These are phyloP conservation scores for Rubia balearica DNA, from an alignment of 305 asterid species.

Conservation along the genomic window DNA sequence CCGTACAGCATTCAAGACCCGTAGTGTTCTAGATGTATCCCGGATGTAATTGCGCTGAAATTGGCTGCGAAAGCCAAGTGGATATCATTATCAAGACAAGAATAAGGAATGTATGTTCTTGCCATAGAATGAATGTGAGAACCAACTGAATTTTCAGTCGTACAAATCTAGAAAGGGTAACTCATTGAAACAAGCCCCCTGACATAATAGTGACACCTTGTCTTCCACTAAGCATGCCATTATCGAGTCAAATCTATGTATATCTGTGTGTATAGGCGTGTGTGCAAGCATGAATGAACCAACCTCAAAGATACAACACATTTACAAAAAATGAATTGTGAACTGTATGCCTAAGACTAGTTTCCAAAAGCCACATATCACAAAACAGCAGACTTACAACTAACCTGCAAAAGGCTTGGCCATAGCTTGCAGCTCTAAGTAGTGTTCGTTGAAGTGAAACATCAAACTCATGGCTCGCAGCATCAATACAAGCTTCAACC, in stretches of 20 bases:
- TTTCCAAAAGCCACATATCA: not conserved
- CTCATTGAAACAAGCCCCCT: not conserved
- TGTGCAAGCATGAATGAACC: not conserved
- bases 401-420: constrained; percentile 97
- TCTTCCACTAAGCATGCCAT: not conserved
- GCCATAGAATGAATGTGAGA: constrained; percentile 22
- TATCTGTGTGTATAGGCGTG: not conserved
- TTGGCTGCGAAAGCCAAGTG: constrained; percentile 93
- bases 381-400: constrained; percentile 15
- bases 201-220: not conserved
- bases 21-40: constrained; percentile 74
- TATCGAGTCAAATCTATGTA: not conserved
- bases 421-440: constrained; percentile 94
- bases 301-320: not conserved
- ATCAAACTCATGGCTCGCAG: constrained; percentile 93
- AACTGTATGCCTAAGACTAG: not conserved
- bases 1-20: constrained; percentile 87
- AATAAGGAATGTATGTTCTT: constrained; percentile 45
- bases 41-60: constrained; percentile 80
- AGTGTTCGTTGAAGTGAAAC: constrained; percentile 66
- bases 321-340: not conserved
- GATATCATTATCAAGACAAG: constrained; percentile 64
- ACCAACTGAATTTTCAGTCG: not conserved
- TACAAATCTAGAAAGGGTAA: constrained; percentile 2
- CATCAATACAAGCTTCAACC: constrained; percentile 91